Evolutionary conservation across 2,329 filamentous ascomycete species (phyloP).

Genomic region (Elsinoe batatas): DNA sequence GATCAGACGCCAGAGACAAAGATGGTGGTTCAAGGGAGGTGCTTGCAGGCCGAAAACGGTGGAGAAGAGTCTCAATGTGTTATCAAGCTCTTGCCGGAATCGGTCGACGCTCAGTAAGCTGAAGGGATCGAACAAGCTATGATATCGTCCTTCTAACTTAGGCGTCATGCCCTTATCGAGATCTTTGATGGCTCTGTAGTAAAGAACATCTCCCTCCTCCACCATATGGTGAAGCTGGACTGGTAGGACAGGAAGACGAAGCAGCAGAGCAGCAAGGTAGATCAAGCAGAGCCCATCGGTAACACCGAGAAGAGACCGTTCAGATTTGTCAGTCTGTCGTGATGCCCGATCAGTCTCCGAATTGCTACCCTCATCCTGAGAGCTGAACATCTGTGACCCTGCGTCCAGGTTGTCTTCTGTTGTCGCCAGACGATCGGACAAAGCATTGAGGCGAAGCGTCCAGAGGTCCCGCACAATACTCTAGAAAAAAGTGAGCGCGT

Average conservation of each 20-base stretch:
- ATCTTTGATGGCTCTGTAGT: constrained; percentile 49
- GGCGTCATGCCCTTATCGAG: constrained; percentile 57
- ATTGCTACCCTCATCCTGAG: constrained; percentile 31
- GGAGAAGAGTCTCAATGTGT: constrained; percentile 54
- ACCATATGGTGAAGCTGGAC: constrained; percentile 63
- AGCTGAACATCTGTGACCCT: constrained; percentile 47
- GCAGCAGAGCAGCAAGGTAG: constrained; percentile 66
- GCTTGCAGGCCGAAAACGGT: constrained; percentile 60
- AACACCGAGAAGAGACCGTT: constrained; percentile 48
- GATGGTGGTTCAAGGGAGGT: constrained; percentile 60
- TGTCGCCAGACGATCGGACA: constrained; percentile 34
- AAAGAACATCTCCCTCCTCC: constrained; percentile 58
- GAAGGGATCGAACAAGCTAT: constrained; percentile 47
- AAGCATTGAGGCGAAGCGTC: constrained; percentile 58
- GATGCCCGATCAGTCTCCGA: constrained; percentile 37
- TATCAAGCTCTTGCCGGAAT: constrained; percentile 55
- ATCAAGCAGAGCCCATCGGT: constrained; percentile 68
- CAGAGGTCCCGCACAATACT: constrained; percentile 72
- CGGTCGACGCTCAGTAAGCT: constrained; percentile 40
- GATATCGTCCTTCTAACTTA: constrained; percentile 53
- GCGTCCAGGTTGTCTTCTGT: constrained; percentile 28
- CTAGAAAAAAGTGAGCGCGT: constrained; percentile 22
- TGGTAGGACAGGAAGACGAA: constrained; percentile 66
- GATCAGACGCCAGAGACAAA: constrained; percentile 60
- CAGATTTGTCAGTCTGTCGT: constrained; percentile 41